Evolutionary conservation across 306 rosid genomes (phyloP).

Genomic region (Styphnolobium japonicum): DNA sequence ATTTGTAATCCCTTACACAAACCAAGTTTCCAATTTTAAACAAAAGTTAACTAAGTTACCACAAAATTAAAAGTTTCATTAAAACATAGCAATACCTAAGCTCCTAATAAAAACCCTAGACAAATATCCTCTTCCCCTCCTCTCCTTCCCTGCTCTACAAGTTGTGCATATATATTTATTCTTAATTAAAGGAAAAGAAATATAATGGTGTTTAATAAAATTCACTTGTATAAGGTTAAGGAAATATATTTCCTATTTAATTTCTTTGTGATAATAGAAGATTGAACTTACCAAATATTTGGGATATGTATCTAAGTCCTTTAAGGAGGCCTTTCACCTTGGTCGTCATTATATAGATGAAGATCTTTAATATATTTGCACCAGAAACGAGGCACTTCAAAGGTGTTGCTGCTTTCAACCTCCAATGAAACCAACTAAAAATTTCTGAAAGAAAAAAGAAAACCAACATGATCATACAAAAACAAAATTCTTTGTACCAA

Average conservation of each 20-base stretch:
- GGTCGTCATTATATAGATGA: conserved; percentile 35
- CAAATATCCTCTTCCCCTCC: too few relatives aligned
- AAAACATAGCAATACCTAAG: neutral
- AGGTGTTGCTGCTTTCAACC: conserved; percentile 17
- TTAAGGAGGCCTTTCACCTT: conserved; percentile 70
- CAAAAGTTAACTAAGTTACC: neutral
- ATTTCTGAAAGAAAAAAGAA: conserved; percentile 1
- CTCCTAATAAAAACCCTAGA: neutral
- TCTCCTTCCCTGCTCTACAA: too few relatives aligned
- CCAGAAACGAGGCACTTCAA: conserved; percentile 16
- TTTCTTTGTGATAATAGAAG: neutral
- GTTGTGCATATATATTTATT: neutral
- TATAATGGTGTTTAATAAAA: neutral
- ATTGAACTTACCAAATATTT: conserved; percentile 69
- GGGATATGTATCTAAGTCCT: conserved; percentile 80
- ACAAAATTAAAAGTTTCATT: neutral
- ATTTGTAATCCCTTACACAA: neutral
- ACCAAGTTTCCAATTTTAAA: too few relatives aligned
- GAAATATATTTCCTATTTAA: neutral
- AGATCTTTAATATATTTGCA: conserved; percentile 9
- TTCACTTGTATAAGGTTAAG: neutral
- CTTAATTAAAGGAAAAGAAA: neutral
- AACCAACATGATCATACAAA: neutral
- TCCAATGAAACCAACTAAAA: conserved; percentile 16
- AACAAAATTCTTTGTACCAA: neutral